A percentile compares a stretch with the other conserved stretches of the same genome.
Evolutionary conservation across 192 early-diverging fungal genomes (phyloP).

Genomic region (Gamsiella multidivaricata): DNA sequence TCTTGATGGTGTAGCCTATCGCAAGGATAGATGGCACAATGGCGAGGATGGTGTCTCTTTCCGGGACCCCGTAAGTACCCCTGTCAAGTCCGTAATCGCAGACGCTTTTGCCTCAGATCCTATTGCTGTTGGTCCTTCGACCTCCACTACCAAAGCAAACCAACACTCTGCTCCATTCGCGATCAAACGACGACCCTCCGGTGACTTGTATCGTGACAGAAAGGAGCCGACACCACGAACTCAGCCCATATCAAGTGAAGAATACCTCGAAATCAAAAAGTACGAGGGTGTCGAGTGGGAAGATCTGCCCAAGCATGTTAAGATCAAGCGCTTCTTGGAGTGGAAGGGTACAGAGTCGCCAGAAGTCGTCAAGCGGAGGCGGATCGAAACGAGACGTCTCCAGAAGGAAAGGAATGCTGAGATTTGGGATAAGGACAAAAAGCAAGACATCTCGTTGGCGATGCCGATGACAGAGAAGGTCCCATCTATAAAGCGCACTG

Average conservation of each 20-base stretch:
- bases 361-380: slow-evolving; percentile 16
- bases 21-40: background rate
- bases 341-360: slow-evolving; percentile 38
- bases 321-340: slow-evolving; percentile 22
- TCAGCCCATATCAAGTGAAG: too few species aligned
- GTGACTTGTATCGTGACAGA: slow-evolving; percentile 4
- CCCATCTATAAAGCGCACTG: background rate
- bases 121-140: background rate
- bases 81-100: background rate
- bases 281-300: slow-evolving; percentile 41
- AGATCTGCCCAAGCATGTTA: slow-evolving; percentile 20
- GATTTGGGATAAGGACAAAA: background rate
- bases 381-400: slow-evolving; percentile 10
- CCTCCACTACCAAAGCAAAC: background rate
- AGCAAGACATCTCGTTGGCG: background rate
- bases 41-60: slow-evolving; percentile 10
- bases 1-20: background rate
- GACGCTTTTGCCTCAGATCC: too few species aligned
- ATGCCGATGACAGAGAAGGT: background rate
- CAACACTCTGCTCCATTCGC: slow-evolving; percentile 17
- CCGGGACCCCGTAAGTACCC: background rate
- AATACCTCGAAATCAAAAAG: slow-evolving; percentile 33
- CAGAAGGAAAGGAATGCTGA: slow-evolving; percentile 18
- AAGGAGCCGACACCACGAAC: too few species aligned
- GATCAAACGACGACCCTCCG: slow-evolving; percentile 7